Percentiles rank a stretch among this genome's conserved stretches.
Evolutionary conservation across 2,329 filamentous ascomycete species (phyloP).

Genomic region (Diplodia sapinea): DNA sequence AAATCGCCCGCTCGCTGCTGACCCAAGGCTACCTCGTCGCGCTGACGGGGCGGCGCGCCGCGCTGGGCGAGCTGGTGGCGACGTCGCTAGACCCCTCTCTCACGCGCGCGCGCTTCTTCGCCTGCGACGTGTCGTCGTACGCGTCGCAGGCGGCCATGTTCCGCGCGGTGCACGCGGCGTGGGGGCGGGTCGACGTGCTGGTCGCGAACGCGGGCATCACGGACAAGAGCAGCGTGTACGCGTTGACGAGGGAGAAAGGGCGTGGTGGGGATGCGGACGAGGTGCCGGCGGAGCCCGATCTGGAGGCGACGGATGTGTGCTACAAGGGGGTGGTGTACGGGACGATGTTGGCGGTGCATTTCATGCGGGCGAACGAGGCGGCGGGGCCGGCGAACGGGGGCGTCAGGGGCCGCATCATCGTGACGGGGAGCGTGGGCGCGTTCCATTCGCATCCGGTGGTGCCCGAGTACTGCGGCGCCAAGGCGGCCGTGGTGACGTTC

Average conservation of each 20-base stretch:
- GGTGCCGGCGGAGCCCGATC: slow-evolving; percentile 54
- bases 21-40: slow-evolving; percentile 47
- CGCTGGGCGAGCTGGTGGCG: slow-evolving; percentile 43
- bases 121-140: slow-evolving; percentile 55
- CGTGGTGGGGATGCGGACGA: slow-evolving; percentile 37
- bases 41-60: slow-evolving; percentile 49
- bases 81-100: slow-evolving; percentile 30
- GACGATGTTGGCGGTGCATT: slow-evolving; percentile 57
- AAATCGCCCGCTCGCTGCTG: slow-evolving; percentile 49
- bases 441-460: slow-evolving; percentile 53
- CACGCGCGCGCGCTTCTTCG: slow-evolving; percentile 46
- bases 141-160: slow-evolving; percentile 53
- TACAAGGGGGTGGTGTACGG: slow-evolving; percentile 60
- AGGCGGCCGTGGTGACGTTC: slow-evolving; percentile 50
- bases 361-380: slow-evolving; percentile 57
- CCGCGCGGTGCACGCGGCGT: slow-evolving; percentile 50
- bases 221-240: slow-evolving; percentile 54
- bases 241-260: slow-evolving; percentile 39
- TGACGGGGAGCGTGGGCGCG: slow-evolving; percentile 53
- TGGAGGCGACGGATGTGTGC: slow-evolving; percentile 56
- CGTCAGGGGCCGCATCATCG: slow-evolving; percentile 51
- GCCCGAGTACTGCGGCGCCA: slow-evolving; percentile 59
- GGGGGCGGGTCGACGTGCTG: slow-evolving; percentile 56
- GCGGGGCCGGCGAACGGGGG: slow-evolving; percentile 47
- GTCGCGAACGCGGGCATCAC: slow-evolving; percentile 59